Base-by-base conservation (phyloP, 805 yeast genomes). In the Lipomyces spencermartinsiae region DNA sequence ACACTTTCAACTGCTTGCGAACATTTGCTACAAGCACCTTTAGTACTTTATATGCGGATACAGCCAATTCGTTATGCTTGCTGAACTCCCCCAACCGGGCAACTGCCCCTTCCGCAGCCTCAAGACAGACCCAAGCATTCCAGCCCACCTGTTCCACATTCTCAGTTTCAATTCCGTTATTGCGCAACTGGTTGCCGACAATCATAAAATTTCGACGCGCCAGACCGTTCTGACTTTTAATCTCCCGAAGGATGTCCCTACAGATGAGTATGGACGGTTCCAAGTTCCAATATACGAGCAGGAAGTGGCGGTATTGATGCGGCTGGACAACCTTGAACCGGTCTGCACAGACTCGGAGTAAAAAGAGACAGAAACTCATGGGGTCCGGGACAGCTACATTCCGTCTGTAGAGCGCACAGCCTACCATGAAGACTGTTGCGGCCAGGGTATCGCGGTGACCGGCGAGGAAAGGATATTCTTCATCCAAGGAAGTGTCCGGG, bases 341-440 rank as follows among this genome's bases (percentile, higher is more conserved):
- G 31, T 22, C 56, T 22, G 25, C 56, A 31, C 56, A 51, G n/a
- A 10, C 56, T 22, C 8, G 54, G 4, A 51, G 31, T 22, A 68
- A 56, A 3, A 69, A 67, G n/a, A 68, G 61, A 57, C 71, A 68
- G 65, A 68, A 68, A 55, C 67, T 60, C 16, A 68, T 51, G 14
- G 71, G 69, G 55, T 68, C 66, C n/a, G 69, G 69, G 22, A 68
- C 62, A 10, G 61, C 61, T 12, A 65, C 65, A 31, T 63, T 57
- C 14, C 71, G 69, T 8, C 71, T 62, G 35, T 65, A 68, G 34
- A 68, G 59, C 2, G 71, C 71, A 46, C 71, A 68, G 19, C 59
- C 60, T 35, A 68, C 62, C 69, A 68, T 65, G 57, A 67, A 66
- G 39, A 68, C 66, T 10, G 64, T 61, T 4, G 67, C 61, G 33